phyloP scores from a whole-genome alignment of 495 filamentous ascomycete species.

The Neurospora hispaniola region DNA sequence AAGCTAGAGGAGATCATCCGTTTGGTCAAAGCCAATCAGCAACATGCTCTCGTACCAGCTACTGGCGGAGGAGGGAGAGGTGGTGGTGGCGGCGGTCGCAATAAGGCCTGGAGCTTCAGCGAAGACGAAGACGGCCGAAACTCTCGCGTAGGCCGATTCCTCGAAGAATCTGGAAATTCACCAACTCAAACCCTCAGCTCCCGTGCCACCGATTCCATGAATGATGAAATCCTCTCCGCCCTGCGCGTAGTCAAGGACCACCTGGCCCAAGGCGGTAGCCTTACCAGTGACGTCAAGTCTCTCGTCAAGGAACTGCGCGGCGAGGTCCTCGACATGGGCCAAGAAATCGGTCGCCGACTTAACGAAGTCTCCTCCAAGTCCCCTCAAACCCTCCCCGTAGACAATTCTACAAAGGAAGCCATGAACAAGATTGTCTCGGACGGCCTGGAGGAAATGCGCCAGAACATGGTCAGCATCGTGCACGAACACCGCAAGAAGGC shows the following conservation, averaged over 20 bases:
- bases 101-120: conserved; percentile 36
- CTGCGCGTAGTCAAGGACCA: conserved; percentile 79
- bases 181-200: conserved; percentile 8
- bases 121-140: conserved; percentile 29
- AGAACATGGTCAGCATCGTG: conserved; percentile 66
- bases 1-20: conserved; percentile 77
- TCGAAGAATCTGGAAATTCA: conserved; percentile 18
- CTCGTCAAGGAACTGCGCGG: conserved; percentile 80
- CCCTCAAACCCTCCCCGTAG: conserved; percentile 13
- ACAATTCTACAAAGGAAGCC: conserved; percentile 51
- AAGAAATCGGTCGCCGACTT: conserved; percentile 73
- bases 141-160: conserved; percentile 22
- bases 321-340: conserved; percentile 88
- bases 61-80: conserved; percentile 7
- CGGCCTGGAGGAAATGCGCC: conserved; percentile 66
- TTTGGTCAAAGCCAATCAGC: conserved; percentile 56
- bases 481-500: conserved; percentile 65
- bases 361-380: conserved; percentile 50
- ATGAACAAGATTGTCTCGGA: conserved; percentile 68
- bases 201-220: conserved; percentile 32
- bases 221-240: conserved; percentile 64
- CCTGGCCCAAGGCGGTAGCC: conserved; percentile 69
- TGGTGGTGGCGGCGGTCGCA: conserved; percentile 23
- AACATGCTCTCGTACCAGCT: conserved; percentile 46
- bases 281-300: conserved; percentile 84